Evolutionary conservation across 2,329 filamentous ascomycete genomes (phyloP), one percentile per base, ranked within the genome.

Genomic region (Cryphonectria carpinicola): DNA sequence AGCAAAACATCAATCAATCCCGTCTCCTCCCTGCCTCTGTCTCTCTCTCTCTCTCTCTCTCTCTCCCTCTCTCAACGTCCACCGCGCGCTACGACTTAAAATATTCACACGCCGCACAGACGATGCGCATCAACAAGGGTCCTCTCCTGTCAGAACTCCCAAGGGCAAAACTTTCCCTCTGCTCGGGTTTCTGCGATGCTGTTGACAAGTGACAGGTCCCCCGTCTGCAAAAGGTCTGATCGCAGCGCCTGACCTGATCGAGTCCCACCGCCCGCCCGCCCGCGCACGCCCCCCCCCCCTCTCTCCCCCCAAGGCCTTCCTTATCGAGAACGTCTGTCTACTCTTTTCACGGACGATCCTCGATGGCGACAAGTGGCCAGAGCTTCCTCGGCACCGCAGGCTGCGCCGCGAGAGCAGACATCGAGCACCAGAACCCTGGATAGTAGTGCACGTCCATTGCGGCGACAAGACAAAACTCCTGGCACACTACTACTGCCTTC

Each of bases 371-470:
- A 46, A 54, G 52, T 17, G 54, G 54, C 17, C 54, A 58, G 25
- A 58, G 54, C 54, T 58, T 35, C 25, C 54, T 32, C 25, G 54
- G 54, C 54, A 58, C 25, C 46, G 28, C 54, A 56, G 52, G 52
- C 52, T 28, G n/a, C 11, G 52, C 52, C 11, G n/a, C n/a, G n/a
- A 28, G n/a, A 25, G 17, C 25, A 32, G 25, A 28, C 14, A 19
- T 32, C 35, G 17, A 14, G 2, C 32, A 4, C 32, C 19, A 61
- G 32, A 37, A n/a, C 58, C 58, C 58, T 10, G 19, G 58, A 61
- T 37, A 13, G 19, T 49, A n/a, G 35, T 39, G 58, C 58, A 61
- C 35, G 58, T 61, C 58, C 58, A 11, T 39, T 22, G 32, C 32
- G 58, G 39, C 58, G 22, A 61, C 58, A 32, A n/a, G 58, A 39